Conservation (phyloP, 108 stramenopile species). For the Skeletonema grethae region DNA sequence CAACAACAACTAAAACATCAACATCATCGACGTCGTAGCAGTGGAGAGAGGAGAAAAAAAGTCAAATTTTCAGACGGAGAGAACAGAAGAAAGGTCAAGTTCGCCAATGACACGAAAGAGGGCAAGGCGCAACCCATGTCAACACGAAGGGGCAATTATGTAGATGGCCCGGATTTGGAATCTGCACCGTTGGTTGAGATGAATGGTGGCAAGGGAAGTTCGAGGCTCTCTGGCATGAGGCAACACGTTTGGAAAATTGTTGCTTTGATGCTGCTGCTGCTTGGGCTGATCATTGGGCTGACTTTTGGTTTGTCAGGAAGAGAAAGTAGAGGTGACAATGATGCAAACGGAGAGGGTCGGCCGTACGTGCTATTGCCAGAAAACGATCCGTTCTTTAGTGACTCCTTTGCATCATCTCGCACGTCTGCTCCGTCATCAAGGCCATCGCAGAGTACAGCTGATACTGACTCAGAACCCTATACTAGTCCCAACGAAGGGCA, state of each 20-base stretch:
- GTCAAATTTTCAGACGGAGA: constrained; percentile 22
- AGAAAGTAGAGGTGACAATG: constrained; percentile 1
- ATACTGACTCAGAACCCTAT: neutral
- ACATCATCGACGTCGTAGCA: constrained; percentile 11
- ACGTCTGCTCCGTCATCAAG: neutral
- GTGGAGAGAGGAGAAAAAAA: neutral
- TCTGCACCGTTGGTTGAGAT: constrained; percentile 1
- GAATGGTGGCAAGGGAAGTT: neutral
- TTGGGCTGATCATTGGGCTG: neutral
- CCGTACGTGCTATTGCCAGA: constrained; percentile 1
- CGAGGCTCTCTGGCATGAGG: neutral
- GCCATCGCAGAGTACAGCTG: neutral
- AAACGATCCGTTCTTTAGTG: neutral
- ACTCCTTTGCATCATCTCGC: neutral
- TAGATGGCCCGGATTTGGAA: neutral
- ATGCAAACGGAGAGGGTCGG: neutral
- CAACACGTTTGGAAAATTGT: constrained; percentile 1
- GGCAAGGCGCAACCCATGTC: constrained; percentile 18
- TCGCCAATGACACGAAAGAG: constrained; percentile 20
- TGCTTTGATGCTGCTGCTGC: neutral
- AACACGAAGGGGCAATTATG: constrained; percentile 2
- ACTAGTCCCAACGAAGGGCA: neutral
- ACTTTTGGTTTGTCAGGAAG: constrained; percentile 3
- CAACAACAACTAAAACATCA: constrained; percentile 5
- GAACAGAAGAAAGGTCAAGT: constrained; percentile 16